Evolutionary conservation across 345 rosid genomes (phyloP).

Genomic region (Chamaenerion angustifolium): DNA sequence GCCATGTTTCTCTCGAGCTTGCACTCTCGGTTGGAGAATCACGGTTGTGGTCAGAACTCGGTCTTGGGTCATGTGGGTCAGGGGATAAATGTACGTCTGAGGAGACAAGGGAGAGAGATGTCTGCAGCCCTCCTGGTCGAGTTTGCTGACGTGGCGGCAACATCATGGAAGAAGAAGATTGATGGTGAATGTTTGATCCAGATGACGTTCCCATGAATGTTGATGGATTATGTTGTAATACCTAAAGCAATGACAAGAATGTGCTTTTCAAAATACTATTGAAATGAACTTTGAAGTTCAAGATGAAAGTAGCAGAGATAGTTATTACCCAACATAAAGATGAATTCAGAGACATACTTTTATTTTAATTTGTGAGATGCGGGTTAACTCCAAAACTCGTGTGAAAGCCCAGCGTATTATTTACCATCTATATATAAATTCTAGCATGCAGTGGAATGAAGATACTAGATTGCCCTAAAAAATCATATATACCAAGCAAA

Average conservation of each 20-base stretch:
- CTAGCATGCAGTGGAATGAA: too few relatives aligned
- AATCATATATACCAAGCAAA: too few relatives aligned
- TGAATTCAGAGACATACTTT: too few relatives aligned
- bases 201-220: slow-evolving; percentile 69
- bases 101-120: slow-evolving; percentile 52
- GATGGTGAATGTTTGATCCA: slow-evolving; percentile 69
- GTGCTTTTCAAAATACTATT: background rate
- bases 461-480: too few relatives aligned
- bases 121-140: slow-evolving; percentile 41
- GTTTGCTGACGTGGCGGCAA: slow-evolving; percentile 87
- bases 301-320: background rate
- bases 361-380: too few relatives aligned
- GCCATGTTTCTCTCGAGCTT: slow-evolving; percentile 94
- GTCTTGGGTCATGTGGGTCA: slow-evolving; percentile 45
- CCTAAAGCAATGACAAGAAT: background rate
- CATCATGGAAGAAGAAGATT: slow-evolving; percentile 46
- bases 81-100: slow-evolving; percentile 55
- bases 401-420: too few relatives aligned
- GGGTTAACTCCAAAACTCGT: too few relatives aligned
- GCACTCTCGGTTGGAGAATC: slow-evolving; percentile 98
- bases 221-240: slow-evolving; percentile 5
- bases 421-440: too few relatives aligned
- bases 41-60: slow-evolving; percentile 55
- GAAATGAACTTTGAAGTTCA: background rate
- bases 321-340: too few relatives aligned